Evolutionary conservation across 2,329 filamentous ascomycete genomes (phyloP).

Genomic region (Alternaria gansuensis): DNA sequence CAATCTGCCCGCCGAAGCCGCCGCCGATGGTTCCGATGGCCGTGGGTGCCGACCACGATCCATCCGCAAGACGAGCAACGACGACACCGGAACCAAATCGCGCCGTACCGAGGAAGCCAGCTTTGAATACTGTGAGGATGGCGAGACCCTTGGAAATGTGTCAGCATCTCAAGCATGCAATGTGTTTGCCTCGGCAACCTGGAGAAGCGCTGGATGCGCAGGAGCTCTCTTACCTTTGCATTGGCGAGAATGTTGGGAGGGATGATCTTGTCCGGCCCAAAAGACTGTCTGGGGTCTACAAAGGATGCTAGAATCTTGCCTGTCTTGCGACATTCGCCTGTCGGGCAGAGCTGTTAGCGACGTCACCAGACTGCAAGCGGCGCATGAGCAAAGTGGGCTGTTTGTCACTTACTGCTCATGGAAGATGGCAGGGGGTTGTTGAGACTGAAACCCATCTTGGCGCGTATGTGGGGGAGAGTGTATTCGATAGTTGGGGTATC

Average conservation of each 20-base stretch:
- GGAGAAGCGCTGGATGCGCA: slow-evolving; percentile 12
- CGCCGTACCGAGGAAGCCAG: slow-evolving; percentile 83
- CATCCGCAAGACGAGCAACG: slow-evolving; percentile 79
- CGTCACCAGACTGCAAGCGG: slow-evolving; percentile 33
- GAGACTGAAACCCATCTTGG: slow-evolving; percentile 58
- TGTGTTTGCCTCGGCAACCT: slow-evolving; percentile 11
- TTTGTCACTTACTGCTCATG: slow-evolving; percentile 59
- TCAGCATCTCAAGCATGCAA: slow-evolving; percentile 12
- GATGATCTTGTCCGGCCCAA: slow-evolving; percentile 97
- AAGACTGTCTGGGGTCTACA: slow-evolving; percentile 89
- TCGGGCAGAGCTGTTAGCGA: slow-evolving; percentile 47
- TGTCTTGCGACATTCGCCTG: slow-evolving; percentile 97
- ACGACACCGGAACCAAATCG: slow-evolving; percentile 85
- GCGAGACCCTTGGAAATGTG: slow-evolving; percentile 70
- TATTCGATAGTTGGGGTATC: background rate
- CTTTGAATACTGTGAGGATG: slow-evolving; percentile 86
- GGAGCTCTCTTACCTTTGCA: slow-evolving; percentile 74
- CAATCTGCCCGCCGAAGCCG: slow-evolving; percentile 85
- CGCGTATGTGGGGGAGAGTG: slow-evolving; percentile 16
- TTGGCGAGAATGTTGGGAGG: slow-evolving; percentile 87
- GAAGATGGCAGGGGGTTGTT: slow-evolving; percentile 65
- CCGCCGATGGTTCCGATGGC: slow-evolving; percentile 83
- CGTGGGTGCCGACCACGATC: slow-evolving; percentile 81
- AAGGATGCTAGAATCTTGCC: slow-evolving; percentile 95
- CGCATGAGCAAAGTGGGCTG: slow-evolving; percentile 2